Conservation (phyloP, 805 yeast genomes). For the Sugiyamaella boreocaroliniensis region DNA sequence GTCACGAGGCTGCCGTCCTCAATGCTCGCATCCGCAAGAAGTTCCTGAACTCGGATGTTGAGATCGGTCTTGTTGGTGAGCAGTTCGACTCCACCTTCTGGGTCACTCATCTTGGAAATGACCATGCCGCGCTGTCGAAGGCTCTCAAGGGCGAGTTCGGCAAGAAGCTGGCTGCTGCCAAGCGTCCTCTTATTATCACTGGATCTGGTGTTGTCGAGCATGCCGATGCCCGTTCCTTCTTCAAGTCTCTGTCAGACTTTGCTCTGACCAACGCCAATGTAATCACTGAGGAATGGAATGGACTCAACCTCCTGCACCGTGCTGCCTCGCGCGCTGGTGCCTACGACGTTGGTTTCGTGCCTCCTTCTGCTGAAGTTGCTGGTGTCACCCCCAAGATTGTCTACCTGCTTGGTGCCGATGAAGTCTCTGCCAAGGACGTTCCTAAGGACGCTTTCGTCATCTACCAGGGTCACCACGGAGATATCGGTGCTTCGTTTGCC, state of each 20-base stretch:
- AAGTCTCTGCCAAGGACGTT: constrained; percentile 57
- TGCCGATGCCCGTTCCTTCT: constrained; percentile 55
- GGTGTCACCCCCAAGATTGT: constrained; percentile 59
- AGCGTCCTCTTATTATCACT: constrained; percentile 68
- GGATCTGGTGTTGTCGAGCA: constrained; percentile 75
- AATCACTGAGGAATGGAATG: constrained; percentile 72
- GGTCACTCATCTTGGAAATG: constrained; percentile 55
- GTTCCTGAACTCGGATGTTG: constrained; percentile 66
- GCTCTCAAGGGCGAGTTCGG: constrained; percentile 69
- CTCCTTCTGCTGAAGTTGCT: constrained; percentile 41
- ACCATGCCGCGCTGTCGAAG: constrained; percentile 46
- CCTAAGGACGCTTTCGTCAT: constrained; percentile 83
- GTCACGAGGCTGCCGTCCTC: constrained; percentile 84
- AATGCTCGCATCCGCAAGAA: constrained; percentile 76
- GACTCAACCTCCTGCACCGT: constrained; percentile 72
- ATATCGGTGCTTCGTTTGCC: constrained; percentile 78
- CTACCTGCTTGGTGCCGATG: constrained; percentile 81
- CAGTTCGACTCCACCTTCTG: constrained; percentile 71
- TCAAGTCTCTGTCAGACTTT: constrained; percentile 54
- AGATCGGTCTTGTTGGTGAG: constrained; percentile 65
- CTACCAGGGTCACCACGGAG: constrained; percentile 91
- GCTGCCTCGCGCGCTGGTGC: constrained; percentile 87
- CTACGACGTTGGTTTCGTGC: constrained; percentile 71
- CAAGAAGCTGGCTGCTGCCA: constrained; percentile 55
- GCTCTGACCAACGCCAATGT: constrained; percentile 49